Base-by-base conservation (phyloP, 2,329 filamentous ascomycete species). In the Dactylellina haptotyla region DNA sequence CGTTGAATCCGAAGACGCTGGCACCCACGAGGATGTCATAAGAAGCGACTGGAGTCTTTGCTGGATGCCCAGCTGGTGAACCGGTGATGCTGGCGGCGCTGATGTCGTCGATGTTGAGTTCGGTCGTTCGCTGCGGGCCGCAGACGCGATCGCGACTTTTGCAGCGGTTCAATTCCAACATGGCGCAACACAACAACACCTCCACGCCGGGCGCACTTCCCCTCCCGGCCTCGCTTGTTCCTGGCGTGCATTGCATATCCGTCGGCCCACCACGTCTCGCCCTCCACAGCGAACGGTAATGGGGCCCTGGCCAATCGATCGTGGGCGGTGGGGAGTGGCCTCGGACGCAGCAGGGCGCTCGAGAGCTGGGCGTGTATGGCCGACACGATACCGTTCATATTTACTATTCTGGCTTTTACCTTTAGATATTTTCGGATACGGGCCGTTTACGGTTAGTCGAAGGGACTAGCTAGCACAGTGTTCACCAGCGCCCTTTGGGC, bases 101-200 rank as follows among this genome's bases (percentile, higher is more conserved):
- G 51, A 59, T 56, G 59, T 41, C 26, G 39, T 43, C 18, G 4
- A 20, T 39, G 46, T n/a, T n/a, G 32, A 48, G 41, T 59, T 28
- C 46, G 32, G 61, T 10, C 39, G 50, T 37, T 73, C 61, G 39
- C 56, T 39, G 37, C 56, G 61, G 46, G 16, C 54, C 34, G 45
- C n/a, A 45, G 61, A 73, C 69, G 69, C 69, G 69, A 73, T 73
- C 69, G 69, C 69, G 69, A 65, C 61, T 66, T 73, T 66, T 59
- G 39, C 39, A 57, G 46, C 56, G 50, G 37, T 59, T 30, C 46
- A 70, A 53, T 63, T 65, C 53, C 69, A 64, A 64, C 69, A 66
- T 61, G 59, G 53, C 61, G 53, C 61, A 66, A 73, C 69, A 64
- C 61, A 73, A 73, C 69, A 66, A 73, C 69, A 66, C 69, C 62